Evolutionary conservation across 306 rosid species (phyloP), one percentile per base, ranked within the genome.

Genomic region (Astragalus glycyphyllos): DNA sequence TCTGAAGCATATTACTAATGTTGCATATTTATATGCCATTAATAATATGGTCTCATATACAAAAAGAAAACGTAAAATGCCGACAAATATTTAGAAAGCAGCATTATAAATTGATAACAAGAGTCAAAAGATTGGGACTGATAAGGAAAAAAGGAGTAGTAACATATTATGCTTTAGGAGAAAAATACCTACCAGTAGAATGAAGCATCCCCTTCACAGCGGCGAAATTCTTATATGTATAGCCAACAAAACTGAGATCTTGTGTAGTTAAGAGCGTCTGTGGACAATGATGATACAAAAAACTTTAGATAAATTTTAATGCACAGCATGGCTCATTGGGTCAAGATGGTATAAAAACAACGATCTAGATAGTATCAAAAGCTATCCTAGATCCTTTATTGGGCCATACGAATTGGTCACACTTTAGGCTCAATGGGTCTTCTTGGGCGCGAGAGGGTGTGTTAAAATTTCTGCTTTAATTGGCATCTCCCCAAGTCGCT

Each of bases 191-290:
- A 92, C 98, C 96, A 48, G 45, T 14, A 63, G 96, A 77, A 38
- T 56, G 91, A 40, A 5, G 83, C 38, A 63, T 69, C 49, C 96
- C 97, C 78, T 90, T 90, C 76, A 90, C 84, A 55, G 97, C 98
- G 20, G 92, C 97, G 68, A 93, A 93, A 58, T 93, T 88, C 84
- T 93, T 93, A 79, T 90, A 93, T 34, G 98, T 90, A 81, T 93
- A 93, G 58, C 98, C 98, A 83, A 93, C 98, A 80, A 93, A 93
- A 83, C 80, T 93, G 63, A 93, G 94, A 88, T 93, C 97, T 80
- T 88, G 87, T 50, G 96, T 76, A 81, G 91, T 88, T 85, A 93
- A 45, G 77, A 86, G 71, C 78, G 55, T 88, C 98, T 93, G 82
- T 51, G 29, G 60, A 74, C 41, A 68, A 72, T 46, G 55, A 53